Conservation (phyloP, 805 yeast genomes). For the Metschnikowia baotianmanensis region DNA sequence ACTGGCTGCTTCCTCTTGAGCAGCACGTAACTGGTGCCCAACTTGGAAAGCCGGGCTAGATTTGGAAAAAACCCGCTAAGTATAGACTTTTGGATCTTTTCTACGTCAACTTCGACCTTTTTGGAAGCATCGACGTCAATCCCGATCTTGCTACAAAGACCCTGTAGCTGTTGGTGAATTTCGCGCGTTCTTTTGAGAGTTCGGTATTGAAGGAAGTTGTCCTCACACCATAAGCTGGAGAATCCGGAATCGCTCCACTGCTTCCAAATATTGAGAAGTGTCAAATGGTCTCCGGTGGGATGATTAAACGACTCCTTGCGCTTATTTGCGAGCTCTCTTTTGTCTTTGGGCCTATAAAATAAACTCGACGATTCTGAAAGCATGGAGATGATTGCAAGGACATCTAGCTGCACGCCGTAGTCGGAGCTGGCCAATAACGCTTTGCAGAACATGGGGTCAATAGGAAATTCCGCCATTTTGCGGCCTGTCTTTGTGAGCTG, state of each 20-base stretch:
- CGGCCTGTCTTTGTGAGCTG: conserved; percentile 73
- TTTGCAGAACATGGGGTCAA: conserved; percentile 87
- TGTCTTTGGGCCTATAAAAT: conserved; percentile 68
- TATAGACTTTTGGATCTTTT: conserved; percentile 50
- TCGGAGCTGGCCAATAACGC: conserved; percentile 62
- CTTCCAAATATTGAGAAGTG: conserved; percentile 70
- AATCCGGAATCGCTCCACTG: conserved; percentile 70
- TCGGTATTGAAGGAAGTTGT: conserved; percentile 75
- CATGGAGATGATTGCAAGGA: conserved; percentile 78
- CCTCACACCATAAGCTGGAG: conserved; percentile 80
- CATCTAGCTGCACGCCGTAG: conserved; percentile 61
- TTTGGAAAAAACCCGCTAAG: conserved; percentile 71
- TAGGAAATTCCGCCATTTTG: conserved; percentile 87
- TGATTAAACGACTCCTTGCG: conserved; percentile 55
- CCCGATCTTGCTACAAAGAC: conserved; percentile 56
- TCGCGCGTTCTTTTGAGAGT: conserved; percentile 67
- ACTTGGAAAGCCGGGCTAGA: conserved; percentile 53
- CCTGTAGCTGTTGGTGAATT: conserved; percentile 65
- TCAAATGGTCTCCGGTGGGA: conserved; percentile 73
- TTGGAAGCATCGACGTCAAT: conserved; percentile 25
- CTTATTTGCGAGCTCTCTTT: conserved; percentile 62
- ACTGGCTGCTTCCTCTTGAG: conserved; percentile 70
- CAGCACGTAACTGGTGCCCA: conserved; percentile 70
- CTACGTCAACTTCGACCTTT: conserved; percentile 15
- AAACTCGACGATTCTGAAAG: conserved; percentile 72